phyloP scores from a whole-genome alignment of 2,329 filamentous ascomycete species.

The Aspergillus puulaauensis region DNA sequence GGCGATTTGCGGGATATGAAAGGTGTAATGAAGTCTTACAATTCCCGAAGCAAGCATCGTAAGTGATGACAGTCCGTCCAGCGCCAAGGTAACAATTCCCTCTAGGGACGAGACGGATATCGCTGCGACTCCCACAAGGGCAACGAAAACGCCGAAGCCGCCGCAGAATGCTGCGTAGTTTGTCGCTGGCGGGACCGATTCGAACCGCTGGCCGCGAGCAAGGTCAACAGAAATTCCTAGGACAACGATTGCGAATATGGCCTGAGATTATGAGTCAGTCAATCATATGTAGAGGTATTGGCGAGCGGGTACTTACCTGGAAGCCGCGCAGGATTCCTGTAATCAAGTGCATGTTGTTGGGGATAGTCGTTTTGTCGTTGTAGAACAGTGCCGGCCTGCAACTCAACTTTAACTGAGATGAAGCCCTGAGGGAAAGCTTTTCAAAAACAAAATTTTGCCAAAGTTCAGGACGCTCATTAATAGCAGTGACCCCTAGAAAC shows the following conservation, averaged over 20 bases:
- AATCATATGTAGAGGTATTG: not conserved
- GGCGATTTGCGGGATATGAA: not conserved
- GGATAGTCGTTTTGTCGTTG: not conserved
- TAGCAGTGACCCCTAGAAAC: not conserved
- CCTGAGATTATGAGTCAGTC: conserved; percentile 4
- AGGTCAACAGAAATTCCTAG: conserved; percentile 24
- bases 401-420: not conserved
- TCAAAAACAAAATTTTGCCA: not conserved
- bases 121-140: conserved; percentile 17
- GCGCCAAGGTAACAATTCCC: conserved; percentile 17
- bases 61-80: conserved; percentile 21
- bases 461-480: not conserved
- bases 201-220: conserved; percentile 17
- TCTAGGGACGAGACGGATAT: conserved; percentile 13
- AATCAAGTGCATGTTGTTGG: conserved; percentile 1
- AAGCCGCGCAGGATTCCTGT: not conserved
- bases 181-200: conserved; percentile 18
- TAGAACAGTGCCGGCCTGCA: not conserved
- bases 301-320: not conserved
- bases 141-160: conserved; percentile 19
- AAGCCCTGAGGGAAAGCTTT: not conserved
- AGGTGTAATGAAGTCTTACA: conserved; percentile 13
- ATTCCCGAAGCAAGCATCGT: conserved; percentile 24
- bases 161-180: conserved; percentile 24
- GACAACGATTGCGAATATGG: conserved; percentile 21